phyloP scores from a whole-genome alignment of 1,284 basidiomycete genomes.

The Mycena sp. region DNA sequence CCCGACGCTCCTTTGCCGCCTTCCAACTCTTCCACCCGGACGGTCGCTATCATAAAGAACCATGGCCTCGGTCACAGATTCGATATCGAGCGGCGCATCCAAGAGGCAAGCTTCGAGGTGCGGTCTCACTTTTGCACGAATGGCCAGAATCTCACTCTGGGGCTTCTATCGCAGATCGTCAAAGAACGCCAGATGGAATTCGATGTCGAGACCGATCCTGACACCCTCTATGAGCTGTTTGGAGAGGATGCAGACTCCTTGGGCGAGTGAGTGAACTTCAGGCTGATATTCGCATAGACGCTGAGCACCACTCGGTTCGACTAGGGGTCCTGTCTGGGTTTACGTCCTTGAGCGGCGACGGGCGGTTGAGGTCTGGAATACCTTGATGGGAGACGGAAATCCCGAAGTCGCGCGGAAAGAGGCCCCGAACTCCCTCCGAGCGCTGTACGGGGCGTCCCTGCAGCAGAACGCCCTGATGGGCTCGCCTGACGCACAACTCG shows the following conservation, averaged over 20 bases:
- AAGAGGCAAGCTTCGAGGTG: constrained; percentile 82
- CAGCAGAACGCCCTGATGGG: constrained; percentile 76
- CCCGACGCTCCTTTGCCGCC: background rate
- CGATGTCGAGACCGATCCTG: constrained; percentile 79
- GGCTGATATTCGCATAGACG: constrained; percentile 4
- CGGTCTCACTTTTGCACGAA: constrained; percentile 25
- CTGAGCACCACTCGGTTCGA: constrained; percentile 12
- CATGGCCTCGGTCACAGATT: constrained; percentile 76
- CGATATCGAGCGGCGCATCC: constrained; percentile 78
- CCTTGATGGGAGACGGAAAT: constrained; percentile 75
- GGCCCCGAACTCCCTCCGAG: constrained; percentile 72
- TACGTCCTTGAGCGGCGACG: constrained; percentile 83
- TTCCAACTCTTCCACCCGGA: constrained; percentile 56
- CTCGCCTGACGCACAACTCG: constrained; percentile 66
- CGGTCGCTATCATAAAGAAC: constrained; percentile 81
- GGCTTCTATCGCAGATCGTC: constrained; percentile 62
- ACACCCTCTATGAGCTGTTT: constrained; percentile 78
- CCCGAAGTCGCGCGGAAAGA: constrained; percentile 62
- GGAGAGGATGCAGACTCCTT: constrained; percentile 78
- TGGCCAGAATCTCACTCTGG: constrained; percentile 1
- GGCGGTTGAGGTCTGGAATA: constrained; percentile 78
- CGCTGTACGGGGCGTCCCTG: constrained; percentile 64
- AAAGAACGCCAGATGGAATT: constrained; percentile 88
- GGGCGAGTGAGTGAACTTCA: constrained; percentile 66
- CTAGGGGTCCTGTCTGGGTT: constrained; percentile 84